Evolutionary conservation across 73 alveolate genomes (phyloP), one percentile per base, ranked within the genome.

Genomic region (Paramecium tetraurelia): DNA sequence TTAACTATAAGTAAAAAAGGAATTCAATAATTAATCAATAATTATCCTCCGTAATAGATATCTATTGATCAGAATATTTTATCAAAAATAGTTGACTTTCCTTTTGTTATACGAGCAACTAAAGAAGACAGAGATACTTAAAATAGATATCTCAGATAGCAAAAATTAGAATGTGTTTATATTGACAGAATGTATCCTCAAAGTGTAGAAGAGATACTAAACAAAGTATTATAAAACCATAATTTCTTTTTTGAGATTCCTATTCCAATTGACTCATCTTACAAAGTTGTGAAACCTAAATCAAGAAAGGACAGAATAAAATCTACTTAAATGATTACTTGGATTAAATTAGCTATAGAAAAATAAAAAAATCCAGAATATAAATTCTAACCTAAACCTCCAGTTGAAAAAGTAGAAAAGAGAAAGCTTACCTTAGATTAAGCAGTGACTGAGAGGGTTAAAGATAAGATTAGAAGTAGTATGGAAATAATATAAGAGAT

Each of bases 291-390:
- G 2, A 72, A 33, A n/a, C 57, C 59, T 43, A 33, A 35, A 12
- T 72, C 86, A 36, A 72, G 59, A 72, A 72, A 63, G n/a, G 84
- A 63, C 21, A 72, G 59, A 36, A 33, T 72, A 0, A 72, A 72
- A 72, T 33, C 57, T 36, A 72, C 86, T 35, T 43, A 72, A 72
- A 72, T 72, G 86, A 36, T 72, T 36, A 72, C 86, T 12, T 72
- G 57, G 57, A 72, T 72, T 29, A 72, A 72, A 38, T 72, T 72
- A 20, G 86, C 86, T 72, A 40, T 40, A 18, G n/a, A 72, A 16
- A 72, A 40, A 38, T 20, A 72, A 38, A 4, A 36, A 72, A 63
- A 27, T 27, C 84, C 84, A 63, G 46, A 31, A 63, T 40, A 36
- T 31, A 21, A 29, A 53, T 53, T 53, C 31, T 53, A 53, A 53